Evolutionary conservation across 1,284 basidiomycete genomes (phyloP).

Genomic region (Boletus calvinii): DNA sequence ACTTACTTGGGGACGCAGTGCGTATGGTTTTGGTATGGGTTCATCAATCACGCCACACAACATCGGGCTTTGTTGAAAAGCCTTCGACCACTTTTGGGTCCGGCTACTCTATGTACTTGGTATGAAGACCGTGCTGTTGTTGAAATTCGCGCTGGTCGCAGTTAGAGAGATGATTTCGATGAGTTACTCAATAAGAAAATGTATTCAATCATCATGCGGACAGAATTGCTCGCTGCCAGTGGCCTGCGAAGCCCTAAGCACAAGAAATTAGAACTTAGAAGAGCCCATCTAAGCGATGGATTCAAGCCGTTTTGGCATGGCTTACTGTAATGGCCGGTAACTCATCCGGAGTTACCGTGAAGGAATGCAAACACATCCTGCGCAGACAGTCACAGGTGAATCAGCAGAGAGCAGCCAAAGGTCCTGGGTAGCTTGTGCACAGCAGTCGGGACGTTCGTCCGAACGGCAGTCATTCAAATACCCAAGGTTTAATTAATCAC

Average conservation of each 20-base stretch:
- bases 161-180: background rate
- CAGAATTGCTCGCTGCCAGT: background rate
- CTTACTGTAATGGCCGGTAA: background rate
- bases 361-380: background rate
- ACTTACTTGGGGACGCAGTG: too few relatives aligned
- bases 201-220: background rate
- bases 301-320: background rate
- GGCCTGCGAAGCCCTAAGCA: background rate
- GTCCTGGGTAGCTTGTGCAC: too few relatives aligned
- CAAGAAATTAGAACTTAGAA: background rate
- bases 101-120: too few relatives aligned
- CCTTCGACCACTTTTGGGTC: background rate
- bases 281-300: background rate
- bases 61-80: background rate
- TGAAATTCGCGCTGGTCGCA: background rate
- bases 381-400: background rate
- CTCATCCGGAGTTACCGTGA: background rate
- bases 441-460: too few relatives aligned
- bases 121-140: too few relatives aligned
- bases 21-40: too few relatives aligned
- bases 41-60: too few relatives aligned
- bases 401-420: background rate
- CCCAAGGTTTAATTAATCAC: too few relatives aligned
- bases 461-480: too few relatives aligned
- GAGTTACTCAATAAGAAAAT: background rate